Percentiles rank a stretch among this genome's conserved stretches.
These are phyloP conservation scores for Cystobasidium pallidum DNA, from an alignment of 1,284 basidiomycete species.

Conservation along the genomic window DNA sequence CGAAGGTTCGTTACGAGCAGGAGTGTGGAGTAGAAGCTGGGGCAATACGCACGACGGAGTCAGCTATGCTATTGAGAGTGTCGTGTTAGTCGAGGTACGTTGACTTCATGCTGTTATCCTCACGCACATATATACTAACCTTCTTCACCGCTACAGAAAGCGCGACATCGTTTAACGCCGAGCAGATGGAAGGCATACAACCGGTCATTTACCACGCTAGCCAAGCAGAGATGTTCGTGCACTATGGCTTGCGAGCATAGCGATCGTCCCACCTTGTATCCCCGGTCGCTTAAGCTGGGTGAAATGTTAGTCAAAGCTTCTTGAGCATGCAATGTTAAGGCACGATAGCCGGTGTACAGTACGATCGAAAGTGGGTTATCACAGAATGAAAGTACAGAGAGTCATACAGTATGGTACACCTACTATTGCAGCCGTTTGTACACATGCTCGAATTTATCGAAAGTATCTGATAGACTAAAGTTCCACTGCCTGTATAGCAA, in stretches of 20 bases:
- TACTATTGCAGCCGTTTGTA: slow-evolving; percentile 13
- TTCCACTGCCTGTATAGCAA: slow-evolving; percentile 3
- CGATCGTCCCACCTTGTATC: slow-evolving; percentile 1
- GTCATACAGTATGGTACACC: too few relatives aligned
- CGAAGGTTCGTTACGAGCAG: slow-evolving; percentile 60
- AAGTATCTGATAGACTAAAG: slow-evolving; percentile 6
- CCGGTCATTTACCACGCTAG: neutral
- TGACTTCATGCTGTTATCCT: neutral
- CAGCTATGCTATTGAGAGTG: slow-evolving; percentile 61
- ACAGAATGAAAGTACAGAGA: neutral
- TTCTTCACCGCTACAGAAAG: slow-evolving; percentile 11
- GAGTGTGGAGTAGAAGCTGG: slow-evolving; percentile 61
- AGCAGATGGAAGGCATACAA: slow-evolving; percentile 18
- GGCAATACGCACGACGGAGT: slow-evolving; percentile 65
- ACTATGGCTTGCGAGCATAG: slow-evolving; percentile 26
- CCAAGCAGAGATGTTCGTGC: slow-evolving; percentile 32
- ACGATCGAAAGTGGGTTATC: neutral
- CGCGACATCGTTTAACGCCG: slow-evolving; percentile 11
- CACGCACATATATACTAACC: neutral
- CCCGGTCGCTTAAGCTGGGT: slow-evolving; percentile 24
- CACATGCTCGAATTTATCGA: slow-evolving; percentile 6
- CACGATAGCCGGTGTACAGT: neutral
- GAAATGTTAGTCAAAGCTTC: slow-evolving; percentile 26
- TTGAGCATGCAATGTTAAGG: neutral
- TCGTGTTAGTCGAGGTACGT: slow-evolving; percentile 59